Percentiles rank a stretch among this genome's conserved stretches.
phyloP scores from a whole-genome alignment of 1,139 yeast species.

The Scheffersomyces cryptocercus region DNA sequence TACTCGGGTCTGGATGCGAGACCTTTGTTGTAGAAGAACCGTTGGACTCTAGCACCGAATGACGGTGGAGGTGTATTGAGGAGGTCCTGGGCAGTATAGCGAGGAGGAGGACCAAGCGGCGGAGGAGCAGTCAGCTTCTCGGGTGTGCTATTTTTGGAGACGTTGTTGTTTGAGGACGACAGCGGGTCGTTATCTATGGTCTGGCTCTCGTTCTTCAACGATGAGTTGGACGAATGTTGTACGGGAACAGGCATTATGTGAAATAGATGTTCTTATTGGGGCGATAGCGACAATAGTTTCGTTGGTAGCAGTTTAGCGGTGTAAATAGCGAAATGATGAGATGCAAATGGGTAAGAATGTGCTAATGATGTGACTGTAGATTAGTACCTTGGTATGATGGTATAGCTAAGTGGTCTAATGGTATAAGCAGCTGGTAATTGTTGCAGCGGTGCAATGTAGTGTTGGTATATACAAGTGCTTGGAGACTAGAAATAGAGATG shows the following conservation, averaged over 20 bases:
- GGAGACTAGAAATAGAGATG: too few relatives aligned
- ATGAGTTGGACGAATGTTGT: slow-evolving; percentile 6
- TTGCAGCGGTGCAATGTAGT: too few relatives aligned
- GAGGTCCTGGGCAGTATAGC: slow-evolving; percentile 20
- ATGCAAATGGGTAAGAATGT: too few relatives aligned
- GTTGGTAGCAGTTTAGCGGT: too few relatives aligned
- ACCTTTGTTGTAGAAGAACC: slow-evolving; percentile 33
- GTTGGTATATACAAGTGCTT: too few relatives aligned
- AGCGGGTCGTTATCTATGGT: slow-evolving; percentile 1
- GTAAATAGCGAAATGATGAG: too few relatives aligned
- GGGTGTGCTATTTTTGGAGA: slow-evolving; percentile 3
- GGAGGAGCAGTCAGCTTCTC: neutral
- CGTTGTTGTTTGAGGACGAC: slow-evolving; percentile 3
- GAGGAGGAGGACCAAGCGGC: neutral
- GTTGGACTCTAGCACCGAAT: slow-evolving; percentile 27
- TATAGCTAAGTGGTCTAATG: too few relatives aligned
- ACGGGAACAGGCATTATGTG: slow-evolving; percentile 1
- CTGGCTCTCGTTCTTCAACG: slow-evolving; percentile 4
- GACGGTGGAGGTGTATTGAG: slow-evolving; percentile 32
- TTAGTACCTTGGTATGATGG: too few relatives aligned
- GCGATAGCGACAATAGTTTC: too few relatives aligned
- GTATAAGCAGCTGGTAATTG: too few relatives aligned
- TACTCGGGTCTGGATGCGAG: slow-evolving; percentile 35
- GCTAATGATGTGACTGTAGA: too few relatives aligned
- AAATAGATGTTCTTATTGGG: too few relatives aligned